A percentile compares a stretch with the other conserved stretches of the same genome.
Evolutionary conservation across 441 rosid genomes (phyloP).

Genomic region (Eruca vesicaria): DNA sequence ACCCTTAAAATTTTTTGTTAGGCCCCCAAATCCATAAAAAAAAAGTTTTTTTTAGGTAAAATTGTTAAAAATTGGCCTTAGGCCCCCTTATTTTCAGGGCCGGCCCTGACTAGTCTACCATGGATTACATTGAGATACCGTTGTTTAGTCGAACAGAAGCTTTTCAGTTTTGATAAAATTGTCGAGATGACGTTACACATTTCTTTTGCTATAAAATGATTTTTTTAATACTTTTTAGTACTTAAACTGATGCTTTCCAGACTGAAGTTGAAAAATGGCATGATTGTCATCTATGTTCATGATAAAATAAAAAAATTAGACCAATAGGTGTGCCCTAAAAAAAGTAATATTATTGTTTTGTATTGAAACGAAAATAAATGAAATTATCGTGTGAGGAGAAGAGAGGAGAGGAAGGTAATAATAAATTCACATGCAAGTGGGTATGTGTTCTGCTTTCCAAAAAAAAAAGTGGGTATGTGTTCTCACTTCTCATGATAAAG

Average conservation of each 20-base stretch:
- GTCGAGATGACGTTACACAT: not conserved
- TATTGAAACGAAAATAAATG: constrained; percentile 12
- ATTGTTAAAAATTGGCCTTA: no score
- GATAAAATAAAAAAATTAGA: not conserved
- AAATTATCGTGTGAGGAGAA: not conserved
- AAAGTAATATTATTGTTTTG: not conserved
- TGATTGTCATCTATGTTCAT: not conserved
- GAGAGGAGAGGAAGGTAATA: constrained; percentile 20
- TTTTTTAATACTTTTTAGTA: no score
- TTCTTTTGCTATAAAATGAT: not conserved
- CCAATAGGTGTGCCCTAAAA: not conserved
- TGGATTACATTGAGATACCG: not conserved
- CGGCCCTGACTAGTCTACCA: not conserved
- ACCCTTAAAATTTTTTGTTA: no score
- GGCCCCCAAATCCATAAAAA: no score
- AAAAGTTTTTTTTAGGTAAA: no score
- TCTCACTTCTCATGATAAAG: no score
- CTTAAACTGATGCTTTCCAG: not conserved
- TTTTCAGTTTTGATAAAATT: not conserved
- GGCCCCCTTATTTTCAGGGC: no score
- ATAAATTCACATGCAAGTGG: constrained; percentile 40
- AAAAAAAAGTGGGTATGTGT: no score
- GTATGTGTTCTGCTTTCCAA: constrained; percentile 3
- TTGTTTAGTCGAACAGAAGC: not conserved
- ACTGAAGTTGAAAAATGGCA: not conserved